Evolutionary conservation across 1,139 yeast genomes (phyloP), one percentile per base, ranked within the genome.

Genomic region (Pichia sp.): DNA sequence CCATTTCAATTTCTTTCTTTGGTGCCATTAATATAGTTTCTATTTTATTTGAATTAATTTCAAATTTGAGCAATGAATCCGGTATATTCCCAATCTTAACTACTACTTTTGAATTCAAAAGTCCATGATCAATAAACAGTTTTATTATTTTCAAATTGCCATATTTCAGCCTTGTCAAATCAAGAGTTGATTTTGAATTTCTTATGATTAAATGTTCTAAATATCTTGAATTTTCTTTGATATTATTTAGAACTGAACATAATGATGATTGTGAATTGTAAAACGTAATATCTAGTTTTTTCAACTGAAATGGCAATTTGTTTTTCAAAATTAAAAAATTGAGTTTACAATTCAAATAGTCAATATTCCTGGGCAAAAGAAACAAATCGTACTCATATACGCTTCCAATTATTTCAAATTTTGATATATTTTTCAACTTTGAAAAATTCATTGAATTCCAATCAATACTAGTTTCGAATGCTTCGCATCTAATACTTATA

Each of bases 381-480:
- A 28, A 25, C 28, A 51, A 34, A 42, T 48, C 45, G 34, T 51
- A 51, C 30, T 51, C 52, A 10, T 16, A 3, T 9, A 42, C 46
- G 7, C 25, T 31, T 3, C 52, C 54, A 18, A 38, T 13, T 10
- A 51, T 48, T 45, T 38, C 31, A 13, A 51, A 51, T 22, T 29
- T 34, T n/a, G 36, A 22, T n/a, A 51, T 16, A 2, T 19, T 27
- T 30, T 45, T 42, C 9, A 51, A 28, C 11, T 25, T 25, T 13
- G 52, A 39, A 22, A 51, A 48, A 25, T 49, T 27, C 49, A 51
- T 48, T 11, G 19, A n/a, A 8, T 22, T 19, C 54, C 54, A 51
- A 18, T 49, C 28, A 16, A 48, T 42, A 14, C 11, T 31, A 25
- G 3, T 45, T 30, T 51, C 49, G 8, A 49, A 36, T 27, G 33